phyloP scores from a whole-genome alignment of 768 basidiomycete species.

The Podaxis carcinomalis region DNA sequence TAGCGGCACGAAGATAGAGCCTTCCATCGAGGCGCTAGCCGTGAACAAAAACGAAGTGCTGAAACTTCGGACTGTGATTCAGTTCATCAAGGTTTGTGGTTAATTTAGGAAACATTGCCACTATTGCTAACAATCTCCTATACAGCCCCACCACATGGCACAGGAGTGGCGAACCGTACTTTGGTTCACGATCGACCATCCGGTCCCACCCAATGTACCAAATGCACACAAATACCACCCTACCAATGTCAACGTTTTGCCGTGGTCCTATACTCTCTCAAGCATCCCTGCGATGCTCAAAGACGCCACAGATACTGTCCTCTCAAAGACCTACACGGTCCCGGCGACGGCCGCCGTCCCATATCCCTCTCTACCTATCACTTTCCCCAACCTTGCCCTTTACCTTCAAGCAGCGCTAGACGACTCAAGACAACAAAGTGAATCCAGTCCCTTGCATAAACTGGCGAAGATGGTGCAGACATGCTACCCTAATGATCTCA shows the following conservation, averaged over 20 bases:
- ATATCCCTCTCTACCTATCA: conserved; percentile 68
- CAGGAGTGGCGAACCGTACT: conserved; percentile 69
- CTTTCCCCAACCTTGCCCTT: conserved; percentile 70
- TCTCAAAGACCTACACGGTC: conserved; percentile 70
- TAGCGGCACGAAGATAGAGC: conserved; percentile 65
- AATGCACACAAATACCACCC: conserved; percentile 46
- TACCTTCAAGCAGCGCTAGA: conserved; percentile 72
- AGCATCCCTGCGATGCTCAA: conserved; percentile 57
- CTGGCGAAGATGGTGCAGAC: conserved; percentile 65
- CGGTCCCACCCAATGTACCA: conserved; percentile 43
- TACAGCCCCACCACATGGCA: conserved; percentile 54
- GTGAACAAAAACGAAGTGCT: conserved; percentile 47
- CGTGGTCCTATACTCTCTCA: conserved; percentile 67
- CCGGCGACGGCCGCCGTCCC: conserved; percentile 57
- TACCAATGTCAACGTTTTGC: conserved; percentile 60
- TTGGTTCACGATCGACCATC: conserved; percentile 75
- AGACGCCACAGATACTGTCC: conserved; percentile 54
- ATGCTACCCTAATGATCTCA: conserved; percentile 51
- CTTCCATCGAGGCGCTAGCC: conserved; percentile 64
- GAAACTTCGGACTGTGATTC: conserved; percentile 68
- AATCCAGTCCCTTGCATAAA: conserved; percentile 60
- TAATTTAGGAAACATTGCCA: background rate
- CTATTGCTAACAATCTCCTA: background rate
- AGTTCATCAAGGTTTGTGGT: conserved; percentile 63
- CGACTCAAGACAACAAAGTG: conserved; percentile 60